Base-by-base conservation (phyloP, 129 eudicot species). In the Gnaphalium uliginosum region DNA sequence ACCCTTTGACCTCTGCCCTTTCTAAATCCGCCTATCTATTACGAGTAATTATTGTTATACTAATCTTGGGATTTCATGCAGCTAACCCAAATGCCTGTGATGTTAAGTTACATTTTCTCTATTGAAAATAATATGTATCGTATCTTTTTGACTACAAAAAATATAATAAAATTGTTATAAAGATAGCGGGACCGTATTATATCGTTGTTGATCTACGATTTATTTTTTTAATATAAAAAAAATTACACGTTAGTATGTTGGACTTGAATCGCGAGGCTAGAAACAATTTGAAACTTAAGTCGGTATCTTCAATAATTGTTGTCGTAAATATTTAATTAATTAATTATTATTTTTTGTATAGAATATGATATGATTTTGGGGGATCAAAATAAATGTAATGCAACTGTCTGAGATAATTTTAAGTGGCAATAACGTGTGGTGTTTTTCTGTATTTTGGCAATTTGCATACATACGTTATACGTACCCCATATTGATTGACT, bases 351-450 rank as follows among this genome's bases (percentile, higher is more conserved):
- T 35, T 35, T 35, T 2, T 35, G 7, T 35, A 14, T 14, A n/a
- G n/a, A n/a, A n/a, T 57, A 58, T 57, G 21, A 41, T 69, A 77
- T 26, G 70, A 69, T 58, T n/a, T 53, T 21, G 26, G 21, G 58
- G 19, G 65, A 56, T 56, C 11, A 59, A 77, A 77, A 58, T 68
- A 77, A 68, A 77, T 69, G 69, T 68, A 25, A 30, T 41, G 69
- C 58, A 77, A 46, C 48, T 68, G 50, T 13, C 66, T 15, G 41
- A 57, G 53, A 33, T 53, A 33, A 77, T 68, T 68, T 56, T 56
- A 57, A 57, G 75, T 77, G 56, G 80, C 58, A 66, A 66, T 51
- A 76, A 76, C 53, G 80, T 54, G 58, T 53, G 74, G 22, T 76
- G 74, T 68, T 76, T n/a, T n/a, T n/a, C n/a, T 53, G 56, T 76